phyloP scores from a whole-genome alignment of 164 flowering plant species.

The Magnolia kwangsiensis region DNA sequence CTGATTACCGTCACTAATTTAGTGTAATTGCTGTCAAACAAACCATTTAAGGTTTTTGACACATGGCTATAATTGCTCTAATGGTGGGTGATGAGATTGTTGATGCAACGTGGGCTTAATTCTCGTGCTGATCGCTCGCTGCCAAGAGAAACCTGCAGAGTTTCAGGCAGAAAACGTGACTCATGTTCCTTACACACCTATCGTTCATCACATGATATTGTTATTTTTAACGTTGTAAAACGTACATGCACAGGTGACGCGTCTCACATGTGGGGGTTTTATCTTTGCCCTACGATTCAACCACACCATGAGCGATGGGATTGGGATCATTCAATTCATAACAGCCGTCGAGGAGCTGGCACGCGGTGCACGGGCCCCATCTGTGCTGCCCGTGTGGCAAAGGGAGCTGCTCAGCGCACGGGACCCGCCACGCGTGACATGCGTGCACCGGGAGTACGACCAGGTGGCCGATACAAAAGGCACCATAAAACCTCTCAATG shows the following conservation, averaged over 20 bases:
- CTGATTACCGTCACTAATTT: too few relatives aligned
- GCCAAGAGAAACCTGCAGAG: too few relatives aligned
- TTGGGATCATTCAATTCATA: slow-evolving; percentile 30
- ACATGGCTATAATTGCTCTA: too few relatives aligned
- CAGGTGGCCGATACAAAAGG: slow-evolving; percentile 10
- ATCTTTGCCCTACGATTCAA: slow-evolving; percentile 26
- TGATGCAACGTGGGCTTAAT: too few relatives aligned
- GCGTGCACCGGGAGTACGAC: slow-evolving; percentile 26
- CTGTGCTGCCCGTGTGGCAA: slow-evolving; percentile 30
- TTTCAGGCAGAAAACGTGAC: too few relatives aligned
- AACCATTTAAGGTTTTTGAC: too few relatives aligned
- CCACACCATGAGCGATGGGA: slow-evolving; percentile 35
- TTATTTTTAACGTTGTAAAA: too few relatives aligned
- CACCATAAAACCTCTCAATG: slow-evolving; percentile 5
- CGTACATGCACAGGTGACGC: slow-evolving; percentile 35
- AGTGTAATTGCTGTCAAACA: too few relatives aligned
- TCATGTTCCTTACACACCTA: too few relatives aligned
- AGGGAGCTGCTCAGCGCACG: slow-evolving; percentile 26
- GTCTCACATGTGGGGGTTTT: slow-evolving; percentile 40
- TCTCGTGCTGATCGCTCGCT: too few relatives aligned
- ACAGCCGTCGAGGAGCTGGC: slow-evolving; percentile 28
- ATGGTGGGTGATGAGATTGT: too few relatives aligned
- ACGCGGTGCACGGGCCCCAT: slow-evolving; percentile 17
- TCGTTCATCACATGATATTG: too few relatives aligned
- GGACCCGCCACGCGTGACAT: slow-evolving; percentile 17